Evolutionary conservation across 495 filamentous ascomycete genomes (phyloP), one percentile per base, ranked within the genome.

Genomic region (Massariosphaeria phaeospora): DNA sequence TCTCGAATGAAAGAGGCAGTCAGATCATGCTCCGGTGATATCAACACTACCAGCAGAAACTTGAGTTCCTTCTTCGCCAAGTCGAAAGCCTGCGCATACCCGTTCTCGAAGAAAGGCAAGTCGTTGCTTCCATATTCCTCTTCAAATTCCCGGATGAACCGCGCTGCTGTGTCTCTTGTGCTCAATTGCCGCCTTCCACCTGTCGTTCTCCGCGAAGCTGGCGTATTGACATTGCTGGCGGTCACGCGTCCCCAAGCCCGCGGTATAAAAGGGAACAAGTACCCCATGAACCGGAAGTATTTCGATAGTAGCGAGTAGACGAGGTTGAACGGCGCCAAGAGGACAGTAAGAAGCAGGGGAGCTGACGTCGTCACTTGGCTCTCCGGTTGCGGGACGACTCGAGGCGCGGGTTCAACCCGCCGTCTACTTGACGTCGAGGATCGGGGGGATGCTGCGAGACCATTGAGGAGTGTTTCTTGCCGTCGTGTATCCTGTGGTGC

Each of bases 11-110:
- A 98, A n/a, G 79, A 73, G 20, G 78, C 77, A 2, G 88, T 96
- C 61, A 95, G 88, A 61, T 96, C 93, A 66, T 98, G 91, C 61
- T 97, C 94, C 0, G 91, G 88, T 1, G 89, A 89, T 13, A 95
- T 67, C 5, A 97, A 75, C 3, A 97, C 73, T 6, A 95, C 85
- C 9, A 97, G 66, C 1, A 98, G 73, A 66, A 94, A 95, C 58
- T 91, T 90, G 46, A 96, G 72, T n/a, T 96, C 88, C 51, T 77
- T 81, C 68, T 97, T 95, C 0, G 93, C 89, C 9, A 81, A 69
- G 64, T 98, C 93, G 47, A 94, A 75, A 0, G 89, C 88, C 68
- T 91, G 86, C 15, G 93, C 88, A 66, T 96, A 95, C 24, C 90
- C 89, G 34, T 82, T 84, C 57, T 95, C 90, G 56, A 84, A 79